phyloP scores from a whole-genome alignment of 1,139 yeast genomes.

The Hansenula lynferdii region DNA sequence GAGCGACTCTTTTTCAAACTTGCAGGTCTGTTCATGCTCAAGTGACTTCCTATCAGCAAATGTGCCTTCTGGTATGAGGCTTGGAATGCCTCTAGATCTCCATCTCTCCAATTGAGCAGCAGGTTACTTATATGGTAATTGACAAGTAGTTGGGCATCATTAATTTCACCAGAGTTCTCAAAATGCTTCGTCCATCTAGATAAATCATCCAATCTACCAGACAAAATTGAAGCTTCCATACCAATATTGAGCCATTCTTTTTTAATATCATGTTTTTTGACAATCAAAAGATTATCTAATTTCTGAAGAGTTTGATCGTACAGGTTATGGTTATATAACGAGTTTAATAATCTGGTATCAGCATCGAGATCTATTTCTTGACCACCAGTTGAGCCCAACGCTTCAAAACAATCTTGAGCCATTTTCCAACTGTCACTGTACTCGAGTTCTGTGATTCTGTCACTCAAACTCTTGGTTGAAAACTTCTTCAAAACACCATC shows the following conservation, averaged over 20 bases:
- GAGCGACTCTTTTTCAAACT: constrained; percentile 56
- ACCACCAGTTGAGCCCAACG: constrained; percentile 43
- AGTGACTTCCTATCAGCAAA: constrained; percentile 50
- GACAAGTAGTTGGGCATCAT: constrained; percentile 52
- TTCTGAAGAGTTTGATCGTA: constrained; percentile 42
- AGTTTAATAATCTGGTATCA: constrained; percentile 40
- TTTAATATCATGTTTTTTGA: constrained; percentile 24
- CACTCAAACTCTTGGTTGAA: constrained; percentile 62
- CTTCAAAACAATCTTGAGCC: constrained; percentile 83
- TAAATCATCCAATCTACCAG: constrained; percentile 51
- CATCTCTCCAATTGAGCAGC: constrained; percentile 36
- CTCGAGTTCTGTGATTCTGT: constrained; percentile 74
- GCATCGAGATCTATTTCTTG: constrained; percentile 29
- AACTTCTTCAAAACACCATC: constrained; percentile 81
- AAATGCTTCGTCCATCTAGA: constrained; percentile 50
- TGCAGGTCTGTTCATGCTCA: constrained; percentile 57
- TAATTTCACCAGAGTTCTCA: constrained; percentile 34
- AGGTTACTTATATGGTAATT: constrained; percentile 66
- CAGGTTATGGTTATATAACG: constrained; percentile 54
- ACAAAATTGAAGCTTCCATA: constrained; percentile 65
- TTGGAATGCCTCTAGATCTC: constrained; percentile 29
- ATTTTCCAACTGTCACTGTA: constrained; percentile 84
- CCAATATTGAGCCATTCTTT: constrained; percentile 64
- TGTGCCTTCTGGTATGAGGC: constrained; percentile 47
- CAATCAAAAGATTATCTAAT: constrained; percentile 20